Conservation (phyloP, 352 stramenopile species). For the Thalassiosira livingstoniorum region DNA sequence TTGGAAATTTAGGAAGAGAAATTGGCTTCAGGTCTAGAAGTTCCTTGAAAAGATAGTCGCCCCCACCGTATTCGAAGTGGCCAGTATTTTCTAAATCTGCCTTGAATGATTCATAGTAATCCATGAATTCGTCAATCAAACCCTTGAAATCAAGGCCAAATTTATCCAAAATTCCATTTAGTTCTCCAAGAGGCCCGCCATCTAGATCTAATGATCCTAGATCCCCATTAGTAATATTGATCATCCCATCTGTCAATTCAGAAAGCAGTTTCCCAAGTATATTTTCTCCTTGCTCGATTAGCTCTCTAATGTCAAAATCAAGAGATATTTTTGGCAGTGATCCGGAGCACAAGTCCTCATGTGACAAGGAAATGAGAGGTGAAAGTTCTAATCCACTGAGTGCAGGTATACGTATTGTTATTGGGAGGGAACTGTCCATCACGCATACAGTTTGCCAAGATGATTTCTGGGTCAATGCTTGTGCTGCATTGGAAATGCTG, state of each 20-base stretch:
- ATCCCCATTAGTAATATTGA: neutral
- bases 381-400: neutral
- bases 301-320: conserved; percentile 17
- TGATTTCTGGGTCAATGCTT: conserved; percentile 29
- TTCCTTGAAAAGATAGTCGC: too few species aligned
- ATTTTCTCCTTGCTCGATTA: conserved; percentile 20
- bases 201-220: conserved; percentile 4
- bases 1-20: conserved; percentile 24
- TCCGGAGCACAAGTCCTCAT: neutral
- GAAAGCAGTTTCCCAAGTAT: conserved; percentile 18
- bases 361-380: conserved; percentile 7
- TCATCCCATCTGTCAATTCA: conserved; percentile 7
- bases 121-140: conserved; percentile 32
- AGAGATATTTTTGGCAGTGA: conserved; percentile 2
- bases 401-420: neutral
- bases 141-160: conserved; percentile 36
- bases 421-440: conserved; percentile 32
- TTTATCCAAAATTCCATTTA: conserved; percentile 34
- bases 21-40: conserved; percentile 38
- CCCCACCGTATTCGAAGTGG: neutral
- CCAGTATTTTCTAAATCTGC: conserved; percentile 12
- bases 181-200: conserved; percentile 17
- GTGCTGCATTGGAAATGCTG: conserved; percentile 12
- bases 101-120: conserved; percentile 21
- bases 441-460: conserved; percentile 33